phyloP scores from a whole-genome alignment of 345 rosid genomes.

The Citrus hindsii region DNA sequence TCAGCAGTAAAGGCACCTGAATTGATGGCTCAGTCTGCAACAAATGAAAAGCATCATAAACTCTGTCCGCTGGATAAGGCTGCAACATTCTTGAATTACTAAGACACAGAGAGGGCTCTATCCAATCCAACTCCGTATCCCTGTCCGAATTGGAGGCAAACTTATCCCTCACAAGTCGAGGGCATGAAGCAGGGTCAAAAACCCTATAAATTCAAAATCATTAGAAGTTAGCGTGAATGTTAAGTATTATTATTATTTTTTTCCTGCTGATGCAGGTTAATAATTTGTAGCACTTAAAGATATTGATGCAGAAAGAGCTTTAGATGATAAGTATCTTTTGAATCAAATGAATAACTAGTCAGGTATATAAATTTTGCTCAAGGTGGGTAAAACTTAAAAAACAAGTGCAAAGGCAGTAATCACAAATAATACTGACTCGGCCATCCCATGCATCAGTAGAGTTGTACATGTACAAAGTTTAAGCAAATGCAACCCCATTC shows the following conservation, averaged over 20 bases:
- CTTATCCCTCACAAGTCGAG: constrained; percentile 52
- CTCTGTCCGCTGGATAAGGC: constrained; percentile 45
- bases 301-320: not conserved
- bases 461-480: not conserved
- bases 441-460: not conserved
- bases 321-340: not conserved
- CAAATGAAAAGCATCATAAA: constrained; percentile 71
- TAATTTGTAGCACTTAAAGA: not conserved
- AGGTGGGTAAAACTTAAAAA: not conserved
- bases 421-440: not conserved
- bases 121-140: constrained; percentile 62
- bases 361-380: not conserved
- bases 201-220: constrained; percentile 38
- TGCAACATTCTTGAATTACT: constrained; percentile 42
- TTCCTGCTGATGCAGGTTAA: not conserved
- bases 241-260: not conserved
- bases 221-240: not conserved
- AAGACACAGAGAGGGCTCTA: constrained; percentile 58
- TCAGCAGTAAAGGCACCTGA: constrained; percentile 47
- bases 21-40: constrained; percentile 78
- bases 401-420: not conserved
- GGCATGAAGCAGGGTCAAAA: constrained; percentile 37
- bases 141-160: constrained; percentile 29
- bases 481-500: not conserved
- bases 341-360: not conserved